phyloP scores from a whole-genome alignment of 164 flowering plant species.

The Kalanchoe fedtschenkoi region DNA sequence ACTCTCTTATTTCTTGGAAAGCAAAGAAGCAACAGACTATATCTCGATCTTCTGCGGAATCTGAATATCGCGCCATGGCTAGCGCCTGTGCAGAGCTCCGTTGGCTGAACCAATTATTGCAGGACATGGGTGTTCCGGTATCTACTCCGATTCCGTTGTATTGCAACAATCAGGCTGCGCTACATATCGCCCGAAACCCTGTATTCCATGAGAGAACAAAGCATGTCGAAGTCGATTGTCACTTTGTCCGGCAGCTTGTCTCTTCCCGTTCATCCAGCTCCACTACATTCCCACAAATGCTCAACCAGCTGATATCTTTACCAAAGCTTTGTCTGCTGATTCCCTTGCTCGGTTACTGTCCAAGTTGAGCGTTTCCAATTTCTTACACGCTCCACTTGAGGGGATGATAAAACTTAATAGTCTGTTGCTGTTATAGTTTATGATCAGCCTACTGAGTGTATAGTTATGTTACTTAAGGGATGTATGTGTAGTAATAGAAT shows the following conservation, averaged over 20 bases:
- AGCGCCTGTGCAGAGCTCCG: background rate
- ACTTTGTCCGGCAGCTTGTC: background rate
- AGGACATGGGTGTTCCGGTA: background rate
- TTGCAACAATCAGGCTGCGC: background rate
- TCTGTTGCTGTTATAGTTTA: no score
- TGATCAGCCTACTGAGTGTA: no score
- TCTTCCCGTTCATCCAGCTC: background rate
- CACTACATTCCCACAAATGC: background rate
- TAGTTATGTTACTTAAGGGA: no score
- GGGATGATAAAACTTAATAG: no score
- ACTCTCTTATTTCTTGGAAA: background rate
- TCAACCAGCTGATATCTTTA: background rate
- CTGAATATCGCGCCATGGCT: background rate
- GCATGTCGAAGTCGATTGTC: background rate
- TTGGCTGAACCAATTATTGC: background rate
- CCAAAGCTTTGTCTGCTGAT: background rate
- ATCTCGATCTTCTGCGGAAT: background rate
- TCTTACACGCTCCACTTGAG: no score
- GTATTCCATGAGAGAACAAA: constrained; percentile 4
- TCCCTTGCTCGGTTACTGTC: no score
- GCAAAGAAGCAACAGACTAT: background rate
- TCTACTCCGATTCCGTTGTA: background rate
- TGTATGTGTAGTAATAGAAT: no score
- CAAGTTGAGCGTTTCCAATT: no score
- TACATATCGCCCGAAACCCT: background rate